A percentile compares a stretch with the other conserved stretches of the same genome.
phyloP scores from a whole-genome alignment of 352 stramenopile genomes.

The Pythium dissotocum region DNA sequence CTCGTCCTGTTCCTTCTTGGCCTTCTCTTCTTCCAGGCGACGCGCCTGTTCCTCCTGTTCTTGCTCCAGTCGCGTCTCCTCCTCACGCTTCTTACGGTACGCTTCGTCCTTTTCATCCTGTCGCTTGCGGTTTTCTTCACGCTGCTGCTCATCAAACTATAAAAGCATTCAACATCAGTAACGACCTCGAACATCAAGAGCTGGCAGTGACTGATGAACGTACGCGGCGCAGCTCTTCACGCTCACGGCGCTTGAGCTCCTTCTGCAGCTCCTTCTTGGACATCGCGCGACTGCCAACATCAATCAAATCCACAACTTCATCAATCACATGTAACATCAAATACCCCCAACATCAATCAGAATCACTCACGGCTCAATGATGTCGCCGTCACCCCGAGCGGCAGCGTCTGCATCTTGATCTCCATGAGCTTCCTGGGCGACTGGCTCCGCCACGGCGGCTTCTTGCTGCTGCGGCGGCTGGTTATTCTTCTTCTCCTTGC shows the following conservation, averaged over 20 bases:
- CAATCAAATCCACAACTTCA: neutral
- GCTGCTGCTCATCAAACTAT: slow-evolving; percentile 71
- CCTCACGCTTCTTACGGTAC: slow-evolving; percentile 61
- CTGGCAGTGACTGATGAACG: neutral
- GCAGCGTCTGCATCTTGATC: slow-evolving; percentile 1
- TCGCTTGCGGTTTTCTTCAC: slow-evolving; percentile 56
- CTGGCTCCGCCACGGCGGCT: neutral
- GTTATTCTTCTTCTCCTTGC: slow-evolving; percentile 61
- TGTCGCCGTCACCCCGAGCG: slow-evolving; percentile 16
- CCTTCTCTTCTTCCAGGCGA: slow-evolving; percentile 48
- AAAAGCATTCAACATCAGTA: slow-evolving; percentile 2
- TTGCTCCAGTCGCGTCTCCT: slow-evolving; percentile 51
- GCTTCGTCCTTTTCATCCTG: slow-evolving; percentile 56
- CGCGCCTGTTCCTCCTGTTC: slow-evolving; percentile 48
- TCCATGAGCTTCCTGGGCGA: neutral
- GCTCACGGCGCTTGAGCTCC: slow-evolving; percentile 74
- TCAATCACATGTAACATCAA: neutral
- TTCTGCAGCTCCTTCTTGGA: slow-evolving; percentile 81
- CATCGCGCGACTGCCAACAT: slow-evolving; percentile 37
- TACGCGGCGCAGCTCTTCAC: slow-evolving; percentile 71
- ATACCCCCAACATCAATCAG: neutral
- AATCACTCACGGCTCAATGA: slow-evolving; percentile 45
- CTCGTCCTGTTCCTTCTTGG: slow-evolving; percentile 66
- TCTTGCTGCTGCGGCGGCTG: slow-evolving; percentile 10
- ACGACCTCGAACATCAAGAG: neutral